Evolutionary conservation across 1,284 basidiomycete species (phyloP), one percentile per base, ranked within the genome.

Genomic region (Cerrena zonata): DNA sequence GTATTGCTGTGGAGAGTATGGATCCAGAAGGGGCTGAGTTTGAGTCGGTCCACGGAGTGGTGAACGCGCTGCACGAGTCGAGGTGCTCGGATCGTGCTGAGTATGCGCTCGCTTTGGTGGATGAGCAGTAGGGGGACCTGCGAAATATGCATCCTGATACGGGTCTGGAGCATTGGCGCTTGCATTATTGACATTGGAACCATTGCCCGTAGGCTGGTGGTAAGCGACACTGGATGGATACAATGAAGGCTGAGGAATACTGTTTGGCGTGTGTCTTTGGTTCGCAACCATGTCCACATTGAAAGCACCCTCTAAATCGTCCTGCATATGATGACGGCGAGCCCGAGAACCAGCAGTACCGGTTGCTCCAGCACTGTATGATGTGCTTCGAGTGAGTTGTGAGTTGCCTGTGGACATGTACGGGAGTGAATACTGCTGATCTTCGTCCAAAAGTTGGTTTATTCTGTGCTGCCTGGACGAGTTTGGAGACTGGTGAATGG

Each of bases 271-370:
- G 47, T 67, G 71, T 37, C 68, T 64, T 26, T 65, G 63, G 55
- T 57, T 67, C 60, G 63, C 64, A 59, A 73, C 68, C 43, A 67
- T 65, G 61, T 82, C 79, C 45, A 75, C 68, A 67, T 70, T 71
- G 61, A 81, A 84, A 51, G 82, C 81, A 50, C 80, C 78, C 61
- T 89, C 86, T 42, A 88, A 68, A 70, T 89, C 86, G 58, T 86
- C 85, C 75, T 74, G 64, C 71, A 70, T 65, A 62, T 65, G 66
- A 59, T 70, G 67, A 61, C 66, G 64, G 56, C 71, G 62, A 68
- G 69, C 57, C 65, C 73, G 58, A 64, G 65, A 60, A 45, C 62
- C 57, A 19, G 62, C 50, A 21, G 57, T 49, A 24, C 27, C 41
- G 30, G 54, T 56, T 34, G 57, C 53, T 18, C 58, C 57, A 37